These are phyloP conservation scores for Corinectria fuckeliana DNA, from an alignment of 2,329 filamentous ascomycete species.

Conservation along the genomic window DNA sequence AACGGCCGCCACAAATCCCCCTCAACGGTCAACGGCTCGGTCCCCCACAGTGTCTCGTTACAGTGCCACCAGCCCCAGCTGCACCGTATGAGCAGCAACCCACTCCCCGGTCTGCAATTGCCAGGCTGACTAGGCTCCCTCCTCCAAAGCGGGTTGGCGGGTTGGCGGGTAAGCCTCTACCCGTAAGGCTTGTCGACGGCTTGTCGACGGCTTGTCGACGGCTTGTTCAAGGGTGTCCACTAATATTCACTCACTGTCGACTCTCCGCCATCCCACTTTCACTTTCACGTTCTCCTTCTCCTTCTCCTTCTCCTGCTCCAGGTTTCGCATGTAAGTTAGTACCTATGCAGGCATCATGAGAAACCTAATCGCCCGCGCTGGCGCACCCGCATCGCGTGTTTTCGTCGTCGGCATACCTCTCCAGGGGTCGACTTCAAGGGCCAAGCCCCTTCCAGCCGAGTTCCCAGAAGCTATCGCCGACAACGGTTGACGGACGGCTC, in stretches of 20 bases:
- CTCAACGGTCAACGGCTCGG: constrained; percentile 33
- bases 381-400: constrained; percentile 38
- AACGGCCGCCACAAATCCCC: constrained; percentile 35
- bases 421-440: constrained; percentile 21
- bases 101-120: constrained; percentile 7
- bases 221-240: not conserved
- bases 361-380: constrained; percentile 38
- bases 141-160: not conserved
- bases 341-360: constrained; percentile 31
- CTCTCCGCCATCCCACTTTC: not conserved
- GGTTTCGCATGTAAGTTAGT: constrained; percentile 39
- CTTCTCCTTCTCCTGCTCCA: constrained; percentile 32
- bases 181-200: not conserved
- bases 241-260: too few relatives aligned
- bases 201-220: not conserved
- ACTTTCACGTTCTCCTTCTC: constrained; percentile 8
- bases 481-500: constrained; percentile 18
- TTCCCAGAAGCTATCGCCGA: constrained; percentile 19
- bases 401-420: constrained; percentile 34
- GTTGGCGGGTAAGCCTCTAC: too few relatives aligned
- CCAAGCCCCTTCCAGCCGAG: constrained; percentile 20
- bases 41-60: constrained; percentile 29
- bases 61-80: constrained; percentile 14
- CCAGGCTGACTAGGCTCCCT: not conserved
- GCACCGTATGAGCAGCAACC: constrained; percentile 25